Evolutionary conservation across 257 asterid genomes (phyloP), one percentile per base, ranked within the genome.

Genomic region (Scutellaria baicalensis): DNA sequence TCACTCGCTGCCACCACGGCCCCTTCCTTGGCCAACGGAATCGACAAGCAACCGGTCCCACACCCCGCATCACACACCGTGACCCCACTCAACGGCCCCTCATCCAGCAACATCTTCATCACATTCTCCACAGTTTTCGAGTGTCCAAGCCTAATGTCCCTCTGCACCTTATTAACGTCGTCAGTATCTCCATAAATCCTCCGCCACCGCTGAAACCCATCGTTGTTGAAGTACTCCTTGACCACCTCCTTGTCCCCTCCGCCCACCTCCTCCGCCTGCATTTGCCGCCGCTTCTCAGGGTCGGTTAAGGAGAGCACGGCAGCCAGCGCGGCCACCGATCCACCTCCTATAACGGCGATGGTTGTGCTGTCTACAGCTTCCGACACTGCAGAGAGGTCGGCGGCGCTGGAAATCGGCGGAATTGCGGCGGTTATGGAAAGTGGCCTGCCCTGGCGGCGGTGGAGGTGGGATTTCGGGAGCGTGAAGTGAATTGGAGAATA

Each of bases 191-290:
- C 97, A 18, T 92, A 92, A 57, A 92, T 92, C 74, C 88, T 91
- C 78, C 87, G 82, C 96, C 96, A 93, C 81, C 96, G 75, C 84
- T 91, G 95, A 67, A 93, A 91, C 65, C 99, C 99, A 56, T 91
- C 91, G 40, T 88, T 89, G 71, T 93, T 93, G 77, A 93, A 93
- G 67, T 93, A 93, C 87, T 93, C 96, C 58, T 75, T 84, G 35
- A 93, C 97, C 16, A 93, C 98, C 72, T 92, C 95, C 89, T 91
- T 91, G 70, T 93, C 99, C 51, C 84, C 97, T 10, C 96, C 99
- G 45, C 96, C 97, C 2, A 93, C 94, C 83, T 91, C 93, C 85
- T 86, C 93, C 74, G 96, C 96, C 76, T 93, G 99, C 78, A 86
- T 67, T 36, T 86, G 85, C 74, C 97, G 76, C 63, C 99, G 80